Base-by-base conservation (phyloP, 331 rosid genomes). In the Spiraea crenata region DNA sequence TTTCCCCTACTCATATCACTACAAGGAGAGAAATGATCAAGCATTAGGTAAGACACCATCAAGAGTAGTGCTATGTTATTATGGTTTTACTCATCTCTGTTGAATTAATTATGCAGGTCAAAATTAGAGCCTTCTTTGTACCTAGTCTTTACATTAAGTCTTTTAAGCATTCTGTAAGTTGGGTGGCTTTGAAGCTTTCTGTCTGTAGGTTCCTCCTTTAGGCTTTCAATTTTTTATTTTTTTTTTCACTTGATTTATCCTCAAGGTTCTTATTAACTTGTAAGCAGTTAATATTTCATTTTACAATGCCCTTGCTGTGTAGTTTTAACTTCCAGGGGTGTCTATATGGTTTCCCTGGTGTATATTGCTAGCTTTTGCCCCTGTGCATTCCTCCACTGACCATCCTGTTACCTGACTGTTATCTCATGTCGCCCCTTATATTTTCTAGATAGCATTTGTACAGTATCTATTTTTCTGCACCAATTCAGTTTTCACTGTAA, bases 1-100 rank as follows among this genome's bases (percentile, higher is more conserved):
- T 79, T 95, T 91, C 82, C 99, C 99, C 11, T 48, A 49, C 66
- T 58, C 95, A 9, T 95, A 83, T 83, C 65, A 41, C 45, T 81
- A 62, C 76, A 49, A 40, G 10, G 61, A 89, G 65, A 25, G 3
- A 8, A 66, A 5, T 4, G 99, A 95, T 81, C 48, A 76, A 13
- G 79, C 91, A 9, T 75, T 91, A 83, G 99, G 99, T 95, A 80
- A 85, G 89, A 72, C 65, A 44, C 39, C 74, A 58, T 73, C 48
- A 52, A 57, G 72, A 70, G 65, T 68, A 56, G 62, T 25, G 35
- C 34, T 48, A 60, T 39, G 44, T 40, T 76, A 57, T 7, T 69
- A n/a, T 37, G 61, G 61, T 45, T 8, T 34, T 63, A 8, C 34
- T 49, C 1, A 49, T 65, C 70, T 46, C 41, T 15, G 3, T 11